A percentile compares a stretch with the other conserved stretches of the same genome.
phyloP scores from a whole-genome alignment of 2,329 filamentous ascomycete species.

The Monascus ruber region DNA sequence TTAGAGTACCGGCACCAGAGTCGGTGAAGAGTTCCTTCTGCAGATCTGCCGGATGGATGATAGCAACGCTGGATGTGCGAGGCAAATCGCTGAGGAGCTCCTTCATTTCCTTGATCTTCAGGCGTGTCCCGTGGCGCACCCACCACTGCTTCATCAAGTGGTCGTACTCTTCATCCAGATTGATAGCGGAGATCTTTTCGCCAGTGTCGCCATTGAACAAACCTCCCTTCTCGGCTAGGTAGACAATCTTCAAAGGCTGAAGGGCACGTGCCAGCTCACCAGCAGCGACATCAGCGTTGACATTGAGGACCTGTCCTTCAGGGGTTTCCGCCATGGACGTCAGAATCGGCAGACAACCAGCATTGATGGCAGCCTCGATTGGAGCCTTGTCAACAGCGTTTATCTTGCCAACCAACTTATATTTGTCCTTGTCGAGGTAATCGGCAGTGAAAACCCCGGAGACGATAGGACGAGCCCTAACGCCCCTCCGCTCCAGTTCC shows the following conservation, averaged over 20 bases:
- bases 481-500: slow-evolving; percentile 78
- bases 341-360: slow-evolving; percentile 83
- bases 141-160: slow-evolving; percentile 85
- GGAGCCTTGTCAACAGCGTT: slow-evolving; percentile 80
- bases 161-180: slow-evolving; percentile 92
- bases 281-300: slow-evolving; percentile 94
- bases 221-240: slow-evolving; percentile 95
- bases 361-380: slow-evolving; percentile 82
- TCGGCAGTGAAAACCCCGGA: slow-evolving; percentile 84
- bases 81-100: slow-evolving; percentile 81
- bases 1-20: slow-evolving; percentile 84
- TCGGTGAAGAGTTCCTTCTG: slow-evolving; percentile 97
- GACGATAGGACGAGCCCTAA: slow-evolving; percentile 78
- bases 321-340: slow-evolving; percentile 93
- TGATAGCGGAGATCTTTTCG: slow-evolving; percentile 93
- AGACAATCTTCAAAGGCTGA: slow-evolving; percentile 93
- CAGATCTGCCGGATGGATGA: slow-evolving; percentile 90
- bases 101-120: slow-evolving; percentile 98
- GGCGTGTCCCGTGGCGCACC: slow-evolving; percentile 85
- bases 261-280: slow-evolving; percentile 81
- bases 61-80: slow-evolving; percentile 85
- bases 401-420: slow-evolving; percentile 91
- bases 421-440: slow-evolving; percentile 93
- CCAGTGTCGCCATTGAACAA: slow-evolving; percentile 88
- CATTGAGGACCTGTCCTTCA: slow-evolving; percentile 87